These are phyloP conservation scores for Colletotrichum theobromicola DNA, from an alignment of 2,329 filamentous ascomycete genomes.

Conservation along the genomic window DNA sequence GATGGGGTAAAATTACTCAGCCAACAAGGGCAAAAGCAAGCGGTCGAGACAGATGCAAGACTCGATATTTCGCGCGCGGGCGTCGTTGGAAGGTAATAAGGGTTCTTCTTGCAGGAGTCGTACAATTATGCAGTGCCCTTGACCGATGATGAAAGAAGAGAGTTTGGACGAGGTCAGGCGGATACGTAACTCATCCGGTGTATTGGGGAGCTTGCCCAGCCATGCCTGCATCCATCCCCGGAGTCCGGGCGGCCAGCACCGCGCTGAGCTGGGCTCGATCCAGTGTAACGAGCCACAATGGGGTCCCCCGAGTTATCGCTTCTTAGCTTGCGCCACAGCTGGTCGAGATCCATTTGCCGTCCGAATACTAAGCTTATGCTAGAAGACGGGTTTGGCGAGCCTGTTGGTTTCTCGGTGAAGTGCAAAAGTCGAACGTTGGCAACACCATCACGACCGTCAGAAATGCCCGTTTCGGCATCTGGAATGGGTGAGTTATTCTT, in stretches of 20 bases:
- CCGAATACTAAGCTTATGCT: not conserved
- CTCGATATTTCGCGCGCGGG: not conserved
- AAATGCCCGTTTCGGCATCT: not conserved
- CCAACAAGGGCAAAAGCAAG: not conserved
- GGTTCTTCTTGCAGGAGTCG: not conserved
- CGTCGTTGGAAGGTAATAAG: not conserved
- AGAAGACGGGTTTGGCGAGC: not conserved
- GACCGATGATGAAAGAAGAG: conserved; percentile 17
- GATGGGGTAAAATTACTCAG: conserved; percentile 8
- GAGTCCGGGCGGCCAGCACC: not conserved
- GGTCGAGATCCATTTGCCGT: not conserved
- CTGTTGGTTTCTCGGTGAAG: not conserved
- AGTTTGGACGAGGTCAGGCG: not conserved
- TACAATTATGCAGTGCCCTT: not conserved
- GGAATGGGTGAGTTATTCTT: not conserved
- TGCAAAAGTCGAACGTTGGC: not conserved
- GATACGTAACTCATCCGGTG: conserved; percentile 9
- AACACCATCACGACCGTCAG: not conserved
- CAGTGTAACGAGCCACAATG: not conserved
- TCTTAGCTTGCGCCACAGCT: conserved; percentile 5
- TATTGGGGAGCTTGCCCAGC: not conserved
- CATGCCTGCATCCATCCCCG: not conserved
- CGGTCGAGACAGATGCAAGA: not conserved
- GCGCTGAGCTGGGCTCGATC: not conserved
- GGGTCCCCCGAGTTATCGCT: not conserved